Evolutionary conservation across 495 filamentous ascomycete genomes (phyloP).

Genomic region (Lasiosphaeria ovina): DNA sequence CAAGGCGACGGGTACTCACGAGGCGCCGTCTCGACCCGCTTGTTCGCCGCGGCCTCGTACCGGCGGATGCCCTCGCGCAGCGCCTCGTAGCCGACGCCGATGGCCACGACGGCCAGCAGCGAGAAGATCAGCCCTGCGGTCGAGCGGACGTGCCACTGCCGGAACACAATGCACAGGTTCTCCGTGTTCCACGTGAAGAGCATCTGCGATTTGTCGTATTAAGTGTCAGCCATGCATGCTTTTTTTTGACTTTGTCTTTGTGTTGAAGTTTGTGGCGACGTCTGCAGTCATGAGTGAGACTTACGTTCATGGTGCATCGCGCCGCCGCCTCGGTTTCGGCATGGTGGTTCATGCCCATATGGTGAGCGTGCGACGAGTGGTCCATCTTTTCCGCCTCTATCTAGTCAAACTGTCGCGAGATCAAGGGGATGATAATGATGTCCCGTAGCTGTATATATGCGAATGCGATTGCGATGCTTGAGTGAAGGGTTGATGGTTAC

Average conservation of each 20-base stretch:
- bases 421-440: background rate
- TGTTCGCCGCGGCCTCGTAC: conserved; percentile 66
- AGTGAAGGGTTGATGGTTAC: too few species aligned
- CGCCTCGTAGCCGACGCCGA: conserved; percentile 89
- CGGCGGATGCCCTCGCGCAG: conserved; percentile 71
- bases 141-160: conserved; percentile 77
- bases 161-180: conserved; percentile 94
- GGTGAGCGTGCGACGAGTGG: conserved; percentile 30
- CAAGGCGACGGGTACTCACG: conserved; percentile 48
- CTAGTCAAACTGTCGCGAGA: background rate
- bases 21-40: conserved; percentile 48
- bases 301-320: conserved; percentile 81
- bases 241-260: background rate
- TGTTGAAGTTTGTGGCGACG: background rate
- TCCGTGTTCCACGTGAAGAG: conserved; percentile 92
- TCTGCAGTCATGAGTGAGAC: conserved; percentile 16
- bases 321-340: conserved; percentile 24
- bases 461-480: too few species aligned
- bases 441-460: too few species aligned
- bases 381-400: conserved; percentile 9
- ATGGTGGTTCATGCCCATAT: conserved; percentile 41
- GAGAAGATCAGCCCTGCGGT: conserved; percentile 73
- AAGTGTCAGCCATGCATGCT: too few species aligned
- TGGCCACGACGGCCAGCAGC: conserved; percentile 72
- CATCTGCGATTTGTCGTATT: conserved; percentile 58